Evolutionary conservation across 345 rosid species (phyloP).

Genomic region (Geranium rotundifolium): DNA sequence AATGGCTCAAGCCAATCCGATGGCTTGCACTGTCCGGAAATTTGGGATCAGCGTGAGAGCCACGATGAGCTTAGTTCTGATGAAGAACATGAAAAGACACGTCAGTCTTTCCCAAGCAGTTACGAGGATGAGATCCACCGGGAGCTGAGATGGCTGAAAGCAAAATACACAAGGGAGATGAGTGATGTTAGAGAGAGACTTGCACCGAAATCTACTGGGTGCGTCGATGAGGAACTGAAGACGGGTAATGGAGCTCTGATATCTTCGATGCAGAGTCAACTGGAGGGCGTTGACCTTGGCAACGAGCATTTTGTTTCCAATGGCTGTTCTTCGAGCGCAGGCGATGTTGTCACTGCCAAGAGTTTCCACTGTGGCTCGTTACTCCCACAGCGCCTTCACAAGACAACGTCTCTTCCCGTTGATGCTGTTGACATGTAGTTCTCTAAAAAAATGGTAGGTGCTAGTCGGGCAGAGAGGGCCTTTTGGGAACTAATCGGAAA

Average conservation of each 20-base stretch:
- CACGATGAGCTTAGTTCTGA: conserved; percentile 1
- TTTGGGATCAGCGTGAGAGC: conserved; percentile 45
- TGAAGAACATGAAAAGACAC: too few species aligned
- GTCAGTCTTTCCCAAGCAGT: background rate
- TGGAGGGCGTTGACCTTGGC: background rate
- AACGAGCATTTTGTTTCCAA: too few species aligned
- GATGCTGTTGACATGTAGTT: conserved; percentile 59
- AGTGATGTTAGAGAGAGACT: conserved; percentile 35
- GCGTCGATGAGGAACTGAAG: too few species aligned
- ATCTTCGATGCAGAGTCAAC: conserved; percentile 2
- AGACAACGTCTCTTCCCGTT: conserved; percentile 83
- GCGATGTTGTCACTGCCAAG: conserved; percentile 17
- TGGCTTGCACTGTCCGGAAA: conserved; percentile 33
- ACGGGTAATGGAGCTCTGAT: too few species aligned
- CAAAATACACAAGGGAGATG: conserved; percentile 52
- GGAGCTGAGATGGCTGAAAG: conserved; percentile 89
- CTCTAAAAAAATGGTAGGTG: too few species aligned
- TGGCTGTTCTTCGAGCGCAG: conserved; percentile 11
- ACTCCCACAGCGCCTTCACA: conserved; percentile 46
- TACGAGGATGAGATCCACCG: conserved; percentile 67
- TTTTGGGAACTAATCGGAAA: too few species aligned
- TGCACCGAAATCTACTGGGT: conserved; percentile 12
- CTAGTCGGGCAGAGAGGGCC: too few species aligned
- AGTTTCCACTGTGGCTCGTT: conserved; percentile 27
- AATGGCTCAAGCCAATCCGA: conserved; percentile 14